Evolutionary conservation across 2,329 filamentous ascomycete genomes (phyloP).

Genomic region (Diaporthe sp.): DNA sequence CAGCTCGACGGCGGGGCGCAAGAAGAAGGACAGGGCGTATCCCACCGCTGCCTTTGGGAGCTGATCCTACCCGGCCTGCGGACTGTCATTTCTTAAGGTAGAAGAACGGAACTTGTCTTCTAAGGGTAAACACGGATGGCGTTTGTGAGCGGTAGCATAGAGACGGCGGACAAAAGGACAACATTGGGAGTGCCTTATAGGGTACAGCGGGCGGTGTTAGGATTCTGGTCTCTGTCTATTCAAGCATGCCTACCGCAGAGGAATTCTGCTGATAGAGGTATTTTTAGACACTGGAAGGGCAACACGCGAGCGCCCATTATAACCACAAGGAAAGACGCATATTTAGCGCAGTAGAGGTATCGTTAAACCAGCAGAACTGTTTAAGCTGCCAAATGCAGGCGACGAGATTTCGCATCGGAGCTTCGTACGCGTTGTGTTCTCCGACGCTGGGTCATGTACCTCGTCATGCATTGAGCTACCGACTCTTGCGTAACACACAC

Average conservation of each 20-base stretch:
- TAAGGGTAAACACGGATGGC: background rate
- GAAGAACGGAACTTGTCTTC: background rate
- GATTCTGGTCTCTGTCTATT: background rate
- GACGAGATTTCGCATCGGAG: background rate
- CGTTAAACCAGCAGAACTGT: background rate
- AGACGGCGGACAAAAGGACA: conserved; percentile 2
- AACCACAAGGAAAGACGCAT: background rate
- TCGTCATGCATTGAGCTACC: too few species aligned
- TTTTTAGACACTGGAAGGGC: conserved; percentile 1
- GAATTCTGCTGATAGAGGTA: background rate
- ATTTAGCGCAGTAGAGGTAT: background rate
- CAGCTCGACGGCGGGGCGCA: conserved; percentile 59
- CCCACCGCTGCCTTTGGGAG: conserved; percentile 73
- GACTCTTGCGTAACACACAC: background rate
- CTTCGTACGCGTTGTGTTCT: background rate
- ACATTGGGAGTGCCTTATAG: background rate
- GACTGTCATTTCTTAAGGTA: background rate
- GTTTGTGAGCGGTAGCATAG: conserved; percentile 8
- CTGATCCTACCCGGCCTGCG: conserved; percentile 42
- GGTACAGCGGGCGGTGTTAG: background rate
- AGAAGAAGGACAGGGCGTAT: conserved; percentile 73
- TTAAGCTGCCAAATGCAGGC: background rate
- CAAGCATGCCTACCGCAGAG: conserved; percentile 8
- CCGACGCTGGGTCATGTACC: background rate
- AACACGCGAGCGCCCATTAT: background rate